Conservation (phyloP, 192 early-diverging fungal species). For the Podila epigama region DNA sequence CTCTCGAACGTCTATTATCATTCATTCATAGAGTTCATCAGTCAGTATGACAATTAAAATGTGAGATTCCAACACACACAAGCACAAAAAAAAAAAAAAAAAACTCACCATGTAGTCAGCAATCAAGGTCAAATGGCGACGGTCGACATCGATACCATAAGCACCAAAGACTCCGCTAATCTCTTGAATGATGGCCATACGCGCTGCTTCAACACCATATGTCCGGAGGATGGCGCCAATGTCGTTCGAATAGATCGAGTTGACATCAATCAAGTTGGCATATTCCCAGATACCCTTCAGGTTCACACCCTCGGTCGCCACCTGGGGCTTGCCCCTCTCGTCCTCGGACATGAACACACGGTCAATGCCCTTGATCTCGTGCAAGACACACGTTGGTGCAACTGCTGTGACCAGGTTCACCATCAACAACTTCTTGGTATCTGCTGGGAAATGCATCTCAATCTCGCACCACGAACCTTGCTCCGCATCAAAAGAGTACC, state of each 20-base stretch:
- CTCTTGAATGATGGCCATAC: constrained; percentile 92
- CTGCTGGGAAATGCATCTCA: constrained; percentile 86
- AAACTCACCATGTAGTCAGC: constrained; percentile 93
- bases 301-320: constrained; percentile 93
- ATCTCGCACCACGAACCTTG: constrained; percentile 82
- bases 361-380: constrained; percentile 85
- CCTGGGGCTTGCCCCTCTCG: constrained; percentile 42
- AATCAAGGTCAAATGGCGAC: constrained; percentile 94
- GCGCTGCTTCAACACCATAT: constrained; percentile 98
- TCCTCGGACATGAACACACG: constrained; percentile 84
- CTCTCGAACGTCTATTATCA: constrained; percentile 91
- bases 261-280: constrained; percentile 80
- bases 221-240: constrained; percentile 91
- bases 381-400: constrained; percentile 76
- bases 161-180: constrained; percentile 90
- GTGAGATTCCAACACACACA: background rate
- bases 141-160: constrained; percentile 94
- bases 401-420: constrained; percentile 85
- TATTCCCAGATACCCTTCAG: constrained; percentile 90
- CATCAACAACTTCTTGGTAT: constrained; percentile 95
- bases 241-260: constrained; percentile 93
- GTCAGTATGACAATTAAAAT: background rate
- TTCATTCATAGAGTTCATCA: background rate
- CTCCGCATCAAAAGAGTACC: constrained; percentile 72
- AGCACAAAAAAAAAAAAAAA: constrained; percentile 5